Conservation (phyloP, 345 rosid species). For the Citrus medica region DNA sequence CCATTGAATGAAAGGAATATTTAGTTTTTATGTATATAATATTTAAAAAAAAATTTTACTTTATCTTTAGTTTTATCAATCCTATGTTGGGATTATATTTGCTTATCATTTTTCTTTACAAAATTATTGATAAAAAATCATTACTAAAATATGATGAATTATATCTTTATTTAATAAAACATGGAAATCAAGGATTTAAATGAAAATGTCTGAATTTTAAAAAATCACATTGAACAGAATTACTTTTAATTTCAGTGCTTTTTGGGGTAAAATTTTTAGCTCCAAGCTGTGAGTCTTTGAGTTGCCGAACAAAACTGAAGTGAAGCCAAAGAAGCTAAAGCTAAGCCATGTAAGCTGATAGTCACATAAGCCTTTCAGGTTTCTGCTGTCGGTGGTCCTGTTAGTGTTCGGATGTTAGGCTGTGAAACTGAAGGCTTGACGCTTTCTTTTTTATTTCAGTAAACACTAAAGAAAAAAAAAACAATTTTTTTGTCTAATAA, state of each 20-base stretch:
- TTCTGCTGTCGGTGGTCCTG: conserved; percentile 27
- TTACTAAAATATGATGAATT: not conserved
- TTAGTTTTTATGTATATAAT: no score
- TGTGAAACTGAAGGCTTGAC: conserved; percentile 1
- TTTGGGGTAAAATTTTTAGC: not conserved
- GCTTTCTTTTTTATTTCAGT: not conserved
- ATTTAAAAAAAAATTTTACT: no score
- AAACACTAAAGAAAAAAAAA: no score
- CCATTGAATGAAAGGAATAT: no score
- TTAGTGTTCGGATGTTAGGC: not conserved
- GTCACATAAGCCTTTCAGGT: not conserved
- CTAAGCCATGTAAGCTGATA: not conserved
- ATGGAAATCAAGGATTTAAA: not conserved
- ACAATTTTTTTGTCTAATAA: not conserved
- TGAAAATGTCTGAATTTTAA: not conserved
- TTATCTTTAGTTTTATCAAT: no score
- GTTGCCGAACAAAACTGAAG: not conserved
- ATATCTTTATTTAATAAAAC: not conserved
- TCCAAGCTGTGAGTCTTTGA: no score
- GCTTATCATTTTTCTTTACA: no score
- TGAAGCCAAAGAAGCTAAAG: conserved; percentile 3
- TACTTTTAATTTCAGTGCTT: not conserved
- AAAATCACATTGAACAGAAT: not conserved
- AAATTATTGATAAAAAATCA: not conserved
- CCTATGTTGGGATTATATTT: accelerated